Base-by-base conservation (phyloP, 371 early-diverging fungal genomes). In the Rhizopus sp. region DNA sequence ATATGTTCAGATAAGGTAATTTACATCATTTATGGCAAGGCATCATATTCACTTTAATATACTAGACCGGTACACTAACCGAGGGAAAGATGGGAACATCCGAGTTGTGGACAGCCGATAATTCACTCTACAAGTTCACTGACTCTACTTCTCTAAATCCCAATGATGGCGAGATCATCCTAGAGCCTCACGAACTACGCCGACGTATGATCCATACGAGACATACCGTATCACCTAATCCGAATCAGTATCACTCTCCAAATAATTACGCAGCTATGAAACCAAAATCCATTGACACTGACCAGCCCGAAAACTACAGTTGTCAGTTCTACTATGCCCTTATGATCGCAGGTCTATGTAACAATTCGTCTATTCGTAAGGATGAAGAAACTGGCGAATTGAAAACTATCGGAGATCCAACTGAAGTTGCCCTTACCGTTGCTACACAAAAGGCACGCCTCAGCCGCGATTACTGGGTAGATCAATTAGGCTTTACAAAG, bases 1-100 rank as follows among this genome's bases (percentile, higher is more conserved):
- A 93, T 98, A 59, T 96, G 96, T 72, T 94, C 95, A 0, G 96
- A 96, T 71, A 97, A 98, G 87, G 95, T 93, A 10, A 93, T 87
- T 6, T 40, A 53, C 33, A 50, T 35, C 34, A 35, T 40, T 49
- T 44, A 41, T 41, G 6, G 6, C 6, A 41, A 13, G 10, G 4
- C 9, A n/a, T 41, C 23, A 39, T 32, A 10, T 35, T 17, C 12
- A 30, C 30, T 40, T 17, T 41, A n/a, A 10, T 35, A 12, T 10
- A 15, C 34, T 82, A 98, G 85, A 97, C 96, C 0, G 97, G 97
- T 31, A 97, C 97, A 0, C 71, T 98, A 47, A 96, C 97, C 3
- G 92, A 94, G 75, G 96, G 96, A 56, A 94, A 94, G 79, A 92
- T 93, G 94, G 88, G 86, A 12, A 80, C 87, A 7, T 57, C 82